Base-by-base conservation (phyloP, 257 asterid genomes). In the Knoxia roxburghii region DNA sequence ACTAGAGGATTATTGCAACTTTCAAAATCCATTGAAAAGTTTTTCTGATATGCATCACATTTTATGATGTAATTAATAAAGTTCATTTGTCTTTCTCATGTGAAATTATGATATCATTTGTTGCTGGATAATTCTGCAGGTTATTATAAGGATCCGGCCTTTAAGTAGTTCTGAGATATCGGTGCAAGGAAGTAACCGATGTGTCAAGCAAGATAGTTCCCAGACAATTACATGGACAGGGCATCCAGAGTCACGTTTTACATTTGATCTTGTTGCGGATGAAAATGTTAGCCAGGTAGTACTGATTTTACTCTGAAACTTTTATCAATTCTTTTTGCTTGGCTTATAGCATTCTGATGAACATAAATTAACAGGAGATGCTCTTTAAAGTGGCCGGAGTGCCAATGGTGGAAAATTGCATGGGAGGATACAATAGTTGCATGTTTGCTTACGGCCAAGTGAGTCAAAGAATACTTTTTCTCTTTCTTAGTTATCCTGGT, bases 391-490 rank as follows among this genome's bases (percentile, higher is more conserved):
- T 81, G 53, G 87, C 97, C 54, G 99, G 99, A 43, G 84, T 94
- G 61, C 96, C 96, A 15, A 83, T 94, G 97, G 99, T 94, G 70
- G 99, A 94, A 79, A 94, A 94, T 70, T 90, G 97, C 78, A 79
- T 94, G 87, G 91, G 83, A 68, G 99, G 99, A 59, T 94, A 94
- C 75, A 94, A 94, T 74, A 94, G 99, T 65, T 94, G 99, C 79
- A 91, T 94, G 96, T 94, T 94, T 78, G 99, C 99, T 35, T 94
- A 94, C 78, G 99, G 99, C 43, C 99, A 94, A 81, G 99, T 94
- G 71, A 80, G 89, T 80, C 43, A 48, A 63, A 26, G 48, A 26
- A 51, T 13, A 4, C 29, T 56, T 24, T 33, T 37, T 35, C 32
- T 18, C 23, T 48, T 52, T 46, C 48, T 53, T 65, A 35, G 21